Evolutionary conservation across 495 filamentous ascomycete genomes (phyloP).

Genomic region (Neurospora terricola): DNA sequence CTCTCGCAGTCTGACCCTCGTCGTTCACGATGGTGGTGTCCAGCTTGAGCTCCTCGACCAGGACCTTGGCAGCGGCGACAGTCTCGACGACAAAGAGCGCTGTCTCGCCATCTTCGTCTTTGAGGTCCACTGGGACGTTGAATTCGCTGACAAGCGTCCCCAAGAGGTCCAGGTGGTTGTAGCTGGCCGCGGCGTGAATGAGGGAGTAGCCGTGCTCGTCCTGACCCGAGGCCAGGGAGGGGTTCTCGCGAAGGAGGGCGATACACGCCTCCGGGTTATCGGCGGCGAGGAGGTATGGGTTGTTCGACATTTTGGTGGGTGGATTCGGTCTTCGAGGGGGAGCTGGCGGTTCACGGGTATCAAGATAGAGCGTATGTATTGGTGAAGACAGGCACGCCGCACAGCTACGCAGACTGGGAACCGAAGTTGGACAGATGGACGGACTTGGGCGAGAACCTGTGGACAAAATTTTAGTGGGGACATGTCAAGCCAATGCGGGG

Average conservation of each 20-base stretch:
- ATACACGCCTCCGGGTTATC: constrained; percentile 60
- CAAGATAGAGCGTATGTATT: neutral
- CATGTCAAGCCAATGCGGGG: neutral
- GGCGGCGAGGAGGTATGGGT: constrained; percentile 69
- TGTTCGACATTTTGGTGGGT: constrained; percentile 38
- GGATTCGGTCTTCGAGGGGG: neutral
- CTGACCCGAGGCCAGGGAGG: constrained; percentile 55
- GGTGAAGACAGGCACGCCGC: neutral
- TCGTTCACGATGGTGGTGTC: constrained; percentile 51
- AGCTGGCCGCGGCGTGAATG: constrained; percentile 84
- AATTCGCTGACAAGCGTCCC: constrained; percentile 68
- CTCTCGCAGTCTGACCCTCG: constrained; percentile 58
- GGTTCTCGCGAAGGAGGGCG: constrained; percentile 54
- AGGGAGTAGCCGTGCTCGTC: constrained; percentile 86
- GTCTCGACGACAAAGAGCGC: constrained; percentile 79
- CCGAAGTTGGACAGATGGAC: neutral
- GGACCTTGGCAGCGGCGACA: constrained; percentile 58
- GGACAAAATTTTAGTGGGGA: constrained; percentile 5
- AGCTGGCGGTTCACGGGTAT: neutral
- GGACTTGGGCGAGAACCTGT: neutral
- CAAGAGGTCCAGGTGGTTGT: constrained; percentile 74
- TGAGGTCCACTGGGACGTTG: constrained; percentile 65
- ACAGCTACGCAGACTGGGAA: neutral
- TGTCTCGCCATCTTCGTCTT: constrained; percentile 85
- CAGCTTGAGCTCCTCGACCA: constrained; percentile 73